Evolutionary conservation across 192 early-diverging fungal genomes (phyloP), one percentile per base, ranked within the genome.

Genomic region (Funneliformis geosporum): DNA sequence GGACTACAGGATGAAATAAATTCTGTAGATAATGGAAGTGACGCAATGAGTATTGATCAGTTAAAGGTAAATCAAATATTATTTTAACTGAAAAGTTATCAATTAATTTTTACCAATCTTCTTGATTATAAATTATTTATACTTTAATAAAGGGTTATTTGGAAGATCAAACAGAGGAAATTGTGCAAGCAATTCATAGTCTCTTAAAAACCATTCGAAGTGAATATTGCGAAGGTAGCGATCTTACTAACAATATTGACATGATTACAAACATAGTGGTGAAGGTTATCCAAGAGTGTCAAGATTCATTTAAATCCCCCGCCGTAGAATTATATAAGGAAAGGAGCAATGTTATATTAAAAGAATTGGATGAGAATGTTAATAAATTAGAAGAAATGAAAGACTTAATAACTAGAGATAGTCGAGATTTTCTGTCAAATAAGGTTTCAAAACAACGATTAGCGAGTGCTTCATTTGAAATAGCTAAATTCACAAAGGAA

Each of bases 401-500:
- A 28, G 84, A 84, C n/a, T 68, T 74, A 28, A 85, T 95, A 68
- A 82, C 85, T 6, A 65, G 82, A 21, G 64, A 79, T 3, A 87
- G 88, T 16, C 80, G 84, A 8, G 84, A 89, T 60, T 84, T 89
- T 21, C 80, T 87, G 23, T 83, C 85, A 64, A 89, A 90, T 44
- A 93, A 90, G 79, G 87, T 88, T 1, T 86, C 91, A 78, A 98
- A 97, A 84, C 93, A 95, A 82, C 84, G 92, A 71, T 84, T 98
- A 69, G 95, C 94, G 5, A 92, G 90, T 61, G 93, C 92, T 1
- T 85, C 91, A 59, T 95, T 95, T 86, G 95, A 98, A 77, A 94
- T 98, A 81, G 96, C 95, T 27, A 95, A 94, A 85, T 92, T 86
- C 80, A 95, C 94, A 59, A 95, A 96, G 82, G 93, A 94, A 39